Evolutionary conservation across 2,329 filamentous ascomycete species (phyloP).

Genomic region (Aspergillus novoparasiticus): DNA sequence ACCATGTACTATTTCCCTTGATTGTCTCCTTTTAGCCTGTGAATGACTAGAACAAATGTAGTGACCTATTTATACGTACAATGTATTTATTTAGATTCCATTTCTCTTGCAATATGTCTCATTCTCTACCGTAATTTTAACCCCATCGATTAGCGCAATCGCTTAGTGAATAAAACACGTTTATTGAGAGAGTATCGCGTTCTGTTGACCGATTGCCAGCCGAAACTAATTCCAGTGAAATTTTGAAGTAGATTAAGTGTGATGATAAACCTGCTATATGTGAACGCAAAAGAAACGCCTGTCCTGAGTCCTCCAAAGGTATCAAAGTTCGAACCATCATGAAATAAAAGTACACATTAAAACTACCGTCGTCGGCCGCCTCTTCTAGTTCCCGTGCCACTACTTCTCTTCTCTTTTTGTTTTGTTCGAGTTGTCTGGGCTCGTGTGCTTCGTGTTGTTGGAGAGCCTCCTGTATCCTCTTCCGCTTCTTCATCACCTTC

Average conservation of each 20-base stretch:
- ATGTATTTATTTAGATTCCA: slow-evolving; percentile 35
- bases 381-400: slow-evolving; percentile 39
- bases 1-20: slow-evolving; percentile 41
- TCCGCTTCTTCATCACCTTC: slow-evolving; percentile 43
- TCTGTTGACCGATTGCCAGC: background rate
- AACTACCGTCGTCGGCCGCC: slow-evolving; percentile 36
- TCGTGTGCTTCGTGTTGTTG: slow-evolving; percentile 37
- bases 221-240: background rate
- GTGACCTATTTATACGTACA: slow-evolving; percentile 34
- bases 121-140: background rate
- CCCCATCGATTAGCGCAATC: background rate
- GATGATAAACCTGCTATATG: background rate
- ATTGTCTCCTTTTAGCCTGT: slow-evolving; percentile 35
- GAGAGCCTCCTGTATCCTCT: slow-evolving; percentile 39
- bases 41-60: slow-evolving; percentile 41
- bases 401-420: slow-evolving; percentile 40
- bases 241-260: background rate
- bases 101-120: slow-evolving; percentile 1
- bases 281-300: slow-evolving; percentile 18
- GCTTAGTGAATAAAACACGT: background rate
- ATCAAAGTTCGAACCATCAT: slow-evolving; percentile 23
- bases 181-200: background rate
- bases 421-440: slow-evolving; percentile 39
- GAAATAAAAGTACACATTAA: slow-evolving; percentile 7
- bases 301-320: slow-evolving; percentile 24